These are phyloP conservation scores for Knoxia roxburghii DNA, from an alignment of 257 asterid genomes.

Conservation along the genomic window DNA sequence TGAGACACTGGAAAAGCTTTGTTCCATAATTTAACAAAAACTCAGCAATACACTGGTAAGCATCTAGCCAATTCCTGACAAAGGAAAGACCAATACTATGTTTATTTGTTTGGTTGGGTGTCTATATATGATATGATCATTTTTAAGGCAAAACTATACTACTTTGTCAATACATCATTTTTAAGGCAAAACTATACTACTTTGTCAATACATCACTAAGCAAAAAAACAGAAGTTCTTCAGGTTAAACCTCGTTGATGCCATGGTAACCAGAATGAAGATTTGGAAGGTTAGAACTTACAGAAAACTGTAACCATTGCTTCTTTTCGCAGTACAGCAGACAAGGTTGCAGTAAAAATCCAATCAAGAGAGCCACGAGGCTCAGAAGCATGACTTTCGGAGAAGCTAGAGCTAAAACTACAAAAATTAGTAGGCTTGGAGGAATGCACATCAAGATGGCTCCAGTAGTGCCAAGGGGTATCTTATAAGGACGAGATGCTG, in stretches of 20 bases:
- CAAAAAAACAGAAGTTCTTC: neutral
- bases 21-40: neutral
- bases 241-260: conserved; percentile 14
- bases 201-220: neutral
- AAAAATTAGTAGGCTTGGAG: conserved; percentile 40
- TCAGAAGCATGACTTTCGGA: neutral
- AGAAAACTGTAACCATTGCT: conserved; percentile 39
- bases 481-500: conserved; percentile 47
- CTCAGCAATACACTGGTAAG: neutral
- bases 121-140: no score
- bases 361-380: conserved; percentile 28
- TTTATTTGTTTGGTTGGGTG: no score
- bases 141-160: neutral
- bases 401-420: conserved; percentile 8
- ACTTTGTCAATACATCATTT: neutral
- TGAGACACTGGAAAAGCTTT: neutral
- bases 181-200: neutral
- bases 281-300: conserved; percentile 25
- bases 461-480: conserved; percentile 28
- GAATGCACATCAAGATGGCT: conserved; percentile 18
- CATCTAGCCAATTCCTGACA: neutral
- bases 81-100: neutral
- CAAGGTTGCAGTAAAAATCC: conserved; percentile 55
- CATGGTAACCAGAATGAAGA: conserved; percentile 17
- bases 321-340: conserved; percentile 36